These are phyloP conservation scores for Circinella umbellata DNA, from an alignment of 371 early-diverging fungal genomes.

Conservation along the genomic window DNA sequence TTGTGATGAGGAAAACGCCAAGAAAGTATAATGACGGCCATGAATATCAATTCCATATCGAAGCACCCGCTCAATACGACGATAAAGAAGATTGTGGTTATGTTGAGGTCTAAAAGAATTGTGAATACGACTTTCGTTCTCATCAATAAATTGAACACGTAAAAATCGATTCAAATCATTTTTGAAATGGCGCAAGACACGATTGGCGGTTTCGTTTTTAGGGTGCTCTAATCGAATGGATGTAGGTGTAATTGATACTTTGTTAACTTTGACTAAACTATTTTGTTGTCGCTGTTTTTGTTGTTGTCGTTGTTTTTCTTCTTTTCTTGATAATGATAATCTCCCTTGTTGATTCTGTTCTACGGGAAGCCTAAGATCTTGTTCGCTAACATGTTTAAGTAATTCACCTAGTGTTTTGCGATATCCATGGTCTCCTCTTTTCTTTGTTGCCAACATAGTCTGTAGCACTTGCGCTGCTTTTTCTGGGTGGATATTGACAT, in stretches of 20 bases:
- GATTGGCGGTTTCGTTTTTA: conserved; percentile 60
- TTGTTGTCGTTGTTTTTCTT: not conserved
- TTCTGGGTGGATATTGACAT: conserved; percentile 3
- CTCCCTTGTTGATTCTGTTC: not conserved
- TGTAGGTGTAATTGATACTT: conserved; percentile 63
- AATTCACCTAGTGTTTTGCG: conserved; percentile 29
- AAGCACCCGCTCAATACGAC: conserved; percentile 51
- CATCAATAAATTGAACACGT: conserved; percentile 77
- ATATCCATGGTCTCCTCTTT: not conserved
- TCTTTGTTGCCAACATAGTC: not conserved
- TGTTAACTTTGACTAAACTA: conserved; percentile 10
- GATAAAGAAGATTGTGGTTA: conserved; percentile 35
- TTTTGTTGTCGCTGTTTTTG: not conserved
- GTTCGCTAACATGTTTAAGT: conserved; percentile 20
- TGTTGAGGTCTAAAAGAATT: conserved; percentile 15
- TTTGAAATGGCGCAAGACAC: conserved; percentile 58
- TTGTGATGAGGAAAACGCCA: conserved; percentile 71
- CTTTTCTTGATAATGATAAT: not conserved
- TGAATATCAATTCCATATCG: conserved; percentile 59
- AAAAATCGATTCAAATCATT: conserved; percentile 62
- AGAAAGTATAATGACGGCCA: conserved; percentile 63
- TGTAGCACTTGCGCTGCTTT: not conserved
- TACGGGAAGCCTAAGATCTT: conserved; percentile 41
- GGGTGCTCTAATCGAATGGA: conserved; percentile 58
- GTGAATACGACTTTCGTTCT: conserved; percentile 45